These are phyloP conservation scores for Lycium barbarum DNA, from an alignment of 257 asterid genomes.

Conservation along the genomic window DNA sequence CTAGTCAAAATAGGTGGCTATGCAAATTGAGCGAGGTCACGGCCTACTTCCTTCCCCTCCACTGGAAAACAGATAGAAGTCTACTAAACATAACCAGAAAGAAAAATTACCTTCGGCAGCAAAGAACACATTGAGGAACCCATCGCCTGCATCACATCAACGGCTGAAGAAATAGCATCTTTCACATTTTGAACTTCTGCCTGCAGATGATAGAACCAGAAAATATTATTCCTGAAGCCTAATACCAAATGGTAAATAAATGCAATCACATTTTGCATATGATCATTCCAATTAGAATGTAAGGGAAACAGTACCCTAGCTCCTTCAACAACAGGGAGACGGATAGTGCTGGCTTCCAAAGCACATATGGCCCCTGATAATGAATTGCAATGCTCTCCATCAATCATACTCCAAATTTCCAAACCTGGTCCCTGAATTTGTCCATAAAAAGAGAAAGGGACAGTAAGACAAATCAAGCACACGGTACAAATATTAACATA, in stretches of 20 bases:
- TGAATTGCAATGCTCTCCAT: constrained; percentile 61
- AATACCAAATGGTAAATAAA: not conserved
- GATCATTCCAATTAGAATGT: not conserved
- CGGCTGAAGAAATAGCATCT: constrained; percentile 75
- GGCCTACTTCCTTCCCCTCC: not conserved
- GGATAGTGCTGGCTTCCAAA: constrained; percentile 67
- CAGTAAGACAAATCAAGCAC: constrained; percentile 15
- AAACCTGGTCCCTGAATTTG: constrained; percentile 64
- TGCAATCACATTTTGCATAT: not conserved
- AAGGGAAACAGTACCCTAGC: constrained; percentile 62
- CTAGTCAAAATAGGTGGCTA: not conserved
- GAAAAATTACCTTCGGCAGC: constrained; percentile 57
- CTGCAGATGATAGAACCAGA: constrained; percentile 49
- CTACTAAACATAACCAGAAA: constrained; percentile 1
- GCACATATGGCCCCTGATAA: constrained; percentile 66
- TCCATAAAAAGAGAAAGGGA: constrained; percentile 24
- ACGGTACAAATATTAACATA: not conserved
- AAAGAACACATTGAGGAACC: constrained; percentile 69
- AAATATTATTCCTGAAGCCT: constrained; percentile 15
- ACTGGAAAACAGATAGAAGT: constrained; percentile 10
- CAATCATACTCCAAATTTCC: constrained; percentile 65
- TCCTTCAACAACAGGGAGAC: constrained; percentile 76
- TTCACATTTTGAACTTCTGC: constrained; percentile 65
- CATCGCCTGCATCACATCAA: constrained; percentile 85
- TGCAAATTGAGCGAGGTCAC: not conserved